A percentile compares a stretch with the other conserved stretches of the same genome.
phyloP scores from a whole-genome alignment of 2,329 filamentous ascomycete genomes.

The Tothia fuscella region DNA sequence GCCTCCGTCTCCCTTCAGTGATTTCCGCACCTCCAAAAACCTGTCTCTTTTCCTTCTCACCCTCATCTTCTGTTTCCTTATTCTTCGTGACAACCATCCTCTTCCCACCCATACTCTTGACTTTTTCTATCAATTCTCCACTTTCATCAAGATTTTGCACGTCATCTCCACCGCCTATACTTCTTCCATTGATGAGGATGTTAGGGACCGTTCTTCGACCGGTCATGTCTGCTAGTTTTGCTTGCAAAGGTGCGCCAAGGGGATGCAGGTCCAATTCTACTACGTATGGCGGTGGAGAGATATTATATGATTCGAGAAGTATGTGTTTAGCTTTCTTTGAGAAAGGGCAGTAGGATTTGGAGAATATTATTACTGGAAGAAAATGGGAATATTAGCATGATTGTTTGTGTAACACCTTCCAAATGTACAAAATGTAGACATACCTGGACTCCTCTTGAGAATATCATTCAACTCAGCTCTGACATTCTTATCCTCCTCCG shows the following conservation, averaged over 20 bases:
- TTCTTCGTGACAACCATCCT: constrained; percentile 27
- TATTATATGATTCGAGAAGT: constrained; percentile 71
- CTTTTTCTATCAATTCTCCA: constrained; percentile 56
- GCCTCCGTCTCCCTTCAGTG: background rate
- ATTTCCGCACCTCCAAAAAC: background rate
- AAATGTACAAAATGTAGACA: constrained; percentile 24
- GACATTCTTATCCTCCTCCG: constrained; percentile 49
- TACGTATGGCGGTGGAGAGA: constrained; percentile 70
- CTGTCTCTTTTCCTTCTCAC: background rate
- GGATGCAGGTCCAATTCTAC: constrained; percentile 82
- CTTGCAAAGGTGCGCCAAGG: constrained; percentile 62
- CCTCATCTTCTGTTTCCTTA: background rate
- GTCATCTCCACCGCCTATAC: constrained; percentile 84
- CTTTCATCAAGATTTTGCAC: constrained; percentile 53
- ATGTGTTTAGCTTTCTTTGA: constrained; percentile 78
- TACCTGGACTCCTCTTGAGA: constrained; percentile 74
- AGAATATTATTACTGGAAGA: constrained; percentile 95
- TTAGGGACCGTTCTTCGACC: constrained; percentile 84
- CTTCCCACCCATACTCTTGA: constrained; percentile 63
- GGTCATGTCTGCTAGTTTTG: constrained; percentile 58
- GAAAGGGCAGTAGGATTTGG: constrained; percentile 82
- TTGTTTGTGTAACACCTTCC: constrained; percentile 1
- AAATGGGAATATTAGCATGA: background rate
- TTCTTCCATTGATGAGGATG: constrained; percentile 74
- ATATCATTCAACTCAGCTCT: constrained; percentile 65